A percentile compares a stretch with the other conserved stretches of the same genome.
These are phyloP conservation scores for Alternaria arborescens DNA, from an alignment of 2,329 filamentous ascomycete species.

Conservation along the genomic window DNA sequence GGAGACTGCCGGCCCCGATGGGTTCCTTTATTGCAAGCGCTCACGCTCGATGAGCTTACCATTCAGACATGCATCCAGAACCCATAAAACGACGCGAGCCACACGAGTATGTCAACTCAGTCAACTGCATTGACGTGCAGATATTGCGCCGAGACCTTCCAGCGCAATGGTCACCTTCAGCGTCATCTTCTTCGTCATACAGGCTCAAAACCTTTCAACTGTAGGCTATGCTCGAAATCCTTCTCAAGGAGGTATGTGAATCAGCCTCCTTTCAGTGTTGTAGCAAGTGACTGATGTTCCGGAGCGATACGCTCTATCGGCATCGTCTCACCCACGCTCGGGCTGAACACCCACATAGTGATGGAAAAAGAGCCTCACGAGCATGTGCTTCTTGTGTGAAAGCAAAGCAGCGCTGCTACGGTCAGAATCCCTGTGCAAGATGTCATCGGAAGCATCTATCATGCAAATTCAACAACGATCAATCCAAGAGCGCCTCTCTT, in stretches of 20 bases:
- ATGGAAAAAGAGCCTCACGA: neutral
- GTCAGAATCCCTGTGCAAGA: neutral
- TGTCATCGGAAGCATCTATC: neutral
- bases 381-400: neutral
- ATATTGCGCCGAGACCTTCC: neutral
- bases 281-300: neutral
- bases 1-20: neutral
- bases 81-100: neutral
- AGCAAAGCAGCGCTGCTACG: neutral
- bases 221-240: neutral
- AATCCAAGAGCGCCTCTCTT: neutral
- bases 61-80: neutral
- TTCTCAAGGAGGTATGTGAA: neutral
- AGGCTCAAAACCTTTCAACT: neutral
- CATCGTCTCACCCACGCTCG: neutral
- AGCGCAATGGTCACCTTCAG: conserved; percentile 1
- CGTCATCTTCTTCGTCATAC: conserved; percentile 2
- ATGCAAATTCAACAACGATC: neutral
- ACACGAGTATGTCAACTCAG: neutral
- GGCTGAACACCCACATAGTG: neutral
- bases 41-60: neutral
- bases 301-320: neutral
- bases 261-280: neutral
- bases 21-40: neutral
- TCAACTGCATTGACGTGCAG: neutral